Evolutionary conservation across 306 rosid species (phyloP).

Genomic region (Dalbergia cochinchinensis): DNA sequence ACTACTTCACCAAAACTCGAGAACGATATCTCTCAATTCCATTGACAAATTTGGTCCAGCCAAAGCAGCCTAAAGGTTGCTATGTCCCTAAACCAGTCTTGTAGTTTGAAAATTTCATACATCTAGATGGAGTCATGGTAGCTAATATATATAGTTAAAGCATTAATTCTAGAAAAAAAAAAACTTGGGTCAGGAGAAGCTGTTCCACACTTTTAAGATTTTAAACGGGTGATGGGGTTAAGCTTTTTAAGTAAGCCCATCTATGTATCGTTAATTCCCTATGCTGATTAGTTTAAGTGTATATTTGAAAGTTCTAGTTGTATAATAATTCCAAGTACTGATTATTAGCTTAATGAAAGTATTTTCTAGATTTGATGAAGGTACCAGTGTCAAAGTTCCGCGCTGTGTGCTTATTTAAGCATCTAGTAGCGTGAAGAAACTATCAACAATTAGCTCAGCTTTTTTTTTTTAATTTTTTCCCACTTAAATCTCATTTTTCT

Average conservation of each 20-base stretch:
- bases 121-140: slow-evolving; percentile 47
- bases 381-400: neutral
- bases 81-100: slow-evolving; percentile 42
- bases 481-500: no score
- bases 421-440: no score
- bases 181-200: slow-evolving; percentile 35
- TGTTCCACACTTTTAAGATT: slow-evolving; percentile 59
- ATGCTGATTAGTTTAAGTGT: slow-evolving; percentile 59
- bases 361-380: slow-evolving; percentile 19
- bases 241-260: slow-evolving; percentile 44
- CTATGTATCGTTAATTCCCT: slow-evolving; percentile 38
- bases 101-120: slow-evolving; percentile 43
- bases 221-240: slow-evolving; percentile 55
- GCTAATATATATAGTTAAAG: slow-evolving; percentile 41
- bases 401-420: neutral
- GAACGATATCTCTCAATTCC: slow-evolving; percentile 55
- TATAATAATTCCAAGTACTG: slow-evolving; percentile 49
- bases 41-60: slow-evolving; percentile 51
- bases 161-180: neutral
- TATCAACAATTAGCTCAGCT: no score
- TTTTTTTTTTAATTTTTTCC: no score
- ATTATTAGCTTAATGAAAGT: slow-evolving; percentile 43
- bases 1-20: slow-evolving; percentile 66
- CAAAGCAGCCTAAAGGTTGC: slow-evolving; percentile 35
- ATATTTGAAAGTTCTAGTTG: slow-evolving; percentile 52